Base-by-base conservation (phyloP, 768 basidiomycete species). In the Lentinus tigrinus region DNA sequence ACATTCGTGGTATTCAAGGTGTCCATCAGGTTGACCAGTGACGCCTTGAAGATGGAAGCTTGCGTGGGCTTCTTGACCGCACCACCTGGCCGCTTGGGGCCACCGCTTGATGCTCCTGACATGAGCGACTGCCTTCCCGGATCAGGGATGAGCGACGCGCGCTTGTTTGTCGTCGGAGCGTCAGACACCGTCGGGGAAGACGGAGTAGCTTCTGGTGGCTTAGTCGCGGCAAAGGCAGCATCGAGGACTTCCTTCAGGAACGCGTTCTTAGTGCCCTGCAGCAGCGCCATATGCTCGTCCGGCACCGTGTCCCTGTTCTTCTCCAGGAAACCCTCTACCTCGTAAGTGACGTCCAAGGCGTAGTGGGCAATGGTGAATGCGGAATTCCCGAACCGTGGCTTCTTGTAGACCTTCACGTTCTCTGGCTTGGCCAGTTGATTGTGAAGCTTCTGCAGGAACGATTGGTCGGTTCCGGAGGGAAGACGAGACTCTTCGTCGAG, bases 271-370 rank as follows among this genome's bases (percentile, higher is more conserved):
- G 96, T 95, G 14, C 81, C 73, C 44, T 89, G 88, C 36, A 99
- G 81, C 10, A 98, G 79, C 3, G 85, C 77, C 84, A 99, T 93
- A 54, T 98, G 97, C 68, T 99, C 97, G 65, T 99, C 97, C 2
- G 97, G 97, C 3, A 99, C 97, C 2, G 97, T 98, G 71, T 99
- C 97, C 56, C 96, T 81, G 70, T 99, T 99, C 78, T 99, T 99
- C 76, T 99, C 97, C 71, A 99, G 78, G 75, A 99, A 99, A 19
- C 97, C 95, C 63, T 98, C 97, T 6, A 91, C 93, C 69, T 98
- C 97, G 74, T 99, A 99, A 2, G 95, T 98, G 54, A 99, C 97
- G 71, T 99, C 97, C 67, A 94, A 78, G 4, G 97, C 97, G 72
- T 99, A 99, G 70, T 99, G 97, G 9, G 95, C 92, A 65, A 99